Conservation (phyloP, 2,329 filamentous ascomycete genomes). For the Diaporthe citriasiana region DNA sequence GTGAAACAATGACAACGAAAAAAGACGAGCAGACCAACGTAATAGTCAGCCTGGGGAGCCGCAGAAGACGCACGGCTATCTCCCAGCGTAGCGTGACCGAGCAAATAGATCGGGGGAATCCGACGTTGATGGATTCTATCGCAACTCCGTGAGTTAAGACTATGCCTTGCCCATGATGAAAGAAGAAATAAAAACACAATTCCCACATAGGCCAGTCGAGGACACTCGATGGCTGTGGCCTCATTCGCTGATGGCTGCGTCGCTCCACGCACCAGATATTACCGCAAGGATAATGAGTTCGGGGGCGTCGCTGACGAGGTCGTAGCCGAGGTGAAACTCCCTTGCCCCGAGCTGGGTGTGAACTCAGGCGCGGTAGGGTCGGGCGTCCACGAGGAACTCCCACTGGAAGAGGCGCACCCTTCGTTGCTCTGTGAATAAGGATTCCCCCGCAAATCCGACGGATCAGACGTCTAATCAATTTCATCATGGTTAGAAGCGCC, state of each 20-base stretch:
- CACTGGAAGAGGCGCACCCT: background rate
- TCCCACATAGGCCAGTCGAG: background rate
- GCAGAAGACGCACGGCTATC: background rate
- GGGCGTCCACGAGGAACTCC: background rate
- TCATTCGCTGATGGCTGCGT: background rate
- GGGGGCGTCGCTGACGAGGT: background rate
- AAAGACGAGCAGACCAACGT: background rate
- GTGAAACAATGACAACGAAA: background rate
- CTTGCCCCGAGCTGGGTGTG: background rate
- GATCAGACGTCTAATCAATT: background rate
- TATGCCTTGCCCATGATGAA: conserved; percentile 1
- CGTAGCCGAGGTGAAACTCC: background rate
- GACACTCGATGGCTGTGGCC: background rate
- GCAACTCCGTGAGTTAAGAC: background rate
- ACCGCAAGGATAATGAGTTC: background rate
- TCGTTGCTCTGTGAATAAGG: background rate
- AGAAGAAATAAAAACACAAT: background rate
- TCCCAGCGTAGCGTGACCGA: background rate
- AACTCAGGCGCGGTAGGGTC: conserved; percentile 7
- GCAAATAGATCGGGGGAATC: background rate
- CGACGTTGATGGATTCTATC: background rate
- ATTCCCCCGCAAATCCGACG: too few relatives aligned
- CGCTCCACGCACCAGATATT: background rate
- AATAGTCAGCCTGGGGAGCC: background rate
- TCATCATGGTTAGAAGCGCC: background rate